Evolutionary conservation across 1,139 yeast genomes (phyloP).

Genomic region (Lodderomyces oxycetoniae): DNA sequence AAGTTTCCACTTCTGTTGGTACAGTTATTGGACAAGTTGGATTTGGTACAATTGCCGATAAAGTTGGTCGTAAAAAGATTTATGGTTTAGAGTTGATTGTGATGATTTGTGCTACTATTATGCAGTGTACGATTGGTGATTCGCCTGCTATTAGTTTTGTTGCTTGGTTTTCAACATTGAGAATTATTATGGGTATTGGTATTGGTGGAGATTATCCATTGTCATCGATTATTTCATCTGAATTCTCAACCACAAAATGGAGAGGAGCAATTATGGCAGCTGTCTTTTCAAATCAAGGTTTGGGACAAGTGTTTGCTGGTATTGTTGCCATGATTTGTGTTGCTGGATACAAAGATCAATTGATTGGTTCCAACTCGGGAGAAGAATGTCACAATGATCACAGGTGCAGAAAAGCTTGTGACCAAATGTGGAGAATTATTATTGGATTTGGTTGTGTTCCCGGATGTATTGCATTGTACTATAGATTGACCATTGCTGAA

Average conservation of each 20-base stretch:
- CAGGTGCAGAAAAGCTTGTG: conserved; percentile 68
- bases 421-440: conserved; percentile 90
- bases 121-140: conserved; percentile 68
- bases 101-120: conserved; percentile 73
- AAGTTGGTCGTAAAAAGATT: conserved; percentile 80
- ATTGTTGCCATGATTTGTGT: conserved; percentile 68
- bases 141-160: conserved; percentile 69
- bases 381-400: conserved; percentile 43
- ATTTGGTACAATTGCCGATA: conserved; percentile 83
- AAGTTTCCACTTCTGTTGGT: conserved; percentile 90
- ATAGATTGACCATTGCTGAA: conserved; percentile 89
- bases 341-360: conserved; percentile 62
- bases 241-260: conserved; percentile 87
- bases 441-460: conserved; percentile 89
- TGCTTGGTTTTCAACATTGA: conserved; percentile 68
- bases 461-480: conserved; percentile 75
- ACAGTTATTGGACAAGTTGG: conserved; percentile 88
- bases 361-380: conserved; percentile 50
- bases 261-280: conserved; percentile 97
- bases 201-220: conserved; percentile 99
- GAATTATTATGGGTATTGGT: conserved; percentile 91
- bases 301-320: conserved; percentile 89
- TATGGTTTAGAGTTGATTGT: conserved; percentile 83
- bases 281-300: conserved; percentile 88
- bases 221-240: conserved; percentile 87